Conservation (phyloP, 768 basidiomycete genomes). For the Tulasnella sp. region DNA sequence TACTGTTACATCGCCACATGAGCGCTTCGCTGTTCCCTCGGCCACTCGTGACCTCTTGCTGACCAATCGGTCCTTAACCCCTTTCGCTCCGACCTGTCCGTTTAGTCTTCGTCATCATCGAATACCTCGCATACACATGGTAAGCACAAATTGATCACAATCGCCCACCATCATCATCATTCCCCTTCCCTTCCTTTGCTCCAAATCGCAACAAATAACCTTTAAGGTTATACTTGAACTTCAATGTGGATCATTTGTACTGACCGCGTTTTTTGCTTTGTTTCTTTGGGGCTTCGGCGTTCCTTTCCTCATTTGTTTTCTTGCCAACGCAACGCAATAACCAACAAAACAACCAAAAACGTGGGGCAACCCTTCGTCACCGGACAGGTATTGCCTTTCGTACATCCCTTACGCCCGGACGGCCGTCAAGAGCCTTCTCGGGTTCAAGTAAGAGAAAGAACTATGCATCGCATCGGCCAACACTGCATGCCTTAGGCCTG, state of each 20-base stretch:
- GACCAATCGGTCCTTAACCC: neutral
- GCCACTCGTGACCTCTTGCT: slow-evolving; percentile 28
- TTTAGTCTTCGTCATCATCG: slow-evolving; percentile 85
- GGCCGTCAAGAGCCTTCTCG: slow-evolving; percentile 35
- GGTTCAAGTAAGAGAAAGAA: neutral
- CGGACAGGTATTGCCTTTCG: slow-evolving; percentile 44
- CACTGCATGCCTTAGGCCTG: neutral
- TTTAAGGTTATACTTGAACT: slow-evolving; percentile 16
- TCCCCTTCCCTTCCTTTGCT: slow-evolving; percentile 38
- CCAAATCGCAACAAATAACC: slow-evolving; percentile 3
- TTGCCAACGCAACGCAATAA: slow-evolving; percentile 10
- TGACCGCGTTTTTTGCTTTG: neutral
- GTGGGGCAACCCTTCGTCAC: neutral
- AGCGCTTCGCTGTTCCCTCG: neutral
- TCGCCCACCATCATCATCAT: too few relatives aligned
- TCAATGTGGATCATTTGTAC: neutral
- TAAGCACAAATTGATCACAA: slow-evolving; percentile 58
- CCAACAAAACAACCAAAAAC: neutral
- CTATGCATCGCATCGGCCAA: neutral
- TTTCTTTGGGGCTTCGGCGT: neutral
- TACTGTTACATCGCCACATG: slow-evolving; percentile 18
- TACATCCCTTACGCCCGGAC: slow-evolving; percentile 87
- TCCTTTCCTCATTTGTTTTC: neutral
- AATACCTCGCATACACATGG: slow-evolving; percentile 92
- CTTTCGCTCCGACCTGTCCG: neutral